Percentiles rank a stretch among this genome's conserved stretches.
These are phyloP conservation scores for Globomyces sp. DNA, from an alignment of 371 early-diverging fungal genomes.

Conservation along the genomic window DNA sequence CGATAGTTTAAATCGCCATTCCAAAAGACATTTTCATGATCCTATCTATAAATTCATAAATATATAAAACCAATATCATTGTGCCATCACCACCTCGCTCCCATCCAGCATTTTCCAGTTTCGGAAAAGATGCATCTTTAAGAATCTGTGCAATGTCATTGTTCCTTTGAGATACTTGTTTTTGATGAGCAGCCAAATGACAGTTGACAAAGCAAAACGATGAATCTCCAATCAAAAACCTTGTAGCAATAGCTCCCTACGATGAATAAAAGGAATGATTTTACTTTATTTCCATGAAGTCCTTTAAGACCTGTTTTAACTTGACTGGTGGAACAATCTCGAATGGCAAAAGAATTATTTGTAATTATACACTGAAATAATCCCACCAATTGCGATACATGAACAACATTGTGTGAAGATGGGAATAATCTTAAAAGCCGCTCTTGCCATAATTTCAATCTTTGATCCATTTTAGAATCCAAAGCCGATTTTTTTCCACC, in stretches of 20 bases:
- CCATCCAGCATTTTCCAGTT: constrained; percentile 33
- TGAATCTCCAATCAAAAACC: constrained; percentile 71
- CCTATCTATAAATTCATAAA: constrained; percentile 30
- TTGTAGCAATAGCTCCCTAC: constrained; percentile 78
- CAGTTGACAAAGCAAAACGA: constrained; percentile 82
- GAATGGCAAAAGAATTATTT: constrained; percentile 3
- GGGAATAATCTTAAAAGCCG: constrained; percentile 56
- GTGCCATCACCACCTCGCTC: constrained; percentile 64
- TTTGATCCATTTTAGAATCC: constrained; percentile 23
- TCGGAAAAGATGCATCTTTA: constrained; percentile 56
- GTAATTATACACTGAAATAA: constrained; percentile 70
- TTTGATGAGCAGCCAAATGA: constrained; percentile 85
- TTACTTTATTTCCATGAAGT: constrained; percentile 85
- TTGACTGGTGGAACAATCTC: constrained; percentile 20
- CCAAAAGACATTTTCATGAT: constrained; percentile 74
- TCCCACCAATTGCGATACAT: constrained; percentile 74
- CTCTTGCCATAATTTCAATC: constrained; percentile 63
- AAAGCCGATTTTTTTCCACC: constrained; percentile 45
- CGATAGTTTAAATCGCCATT: constrained; percentile 87
- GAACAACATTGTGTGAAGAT: constrained; percentile 37
- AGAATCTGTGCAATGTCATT: constrained; percentile 70
- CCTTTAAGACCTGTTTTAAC: constrained; percentile 83
- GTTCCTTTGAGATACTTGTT: constrained; percentile 68
- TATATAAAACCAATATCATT: constrained; percentile 45
- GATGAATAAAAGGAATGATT: not conserved